These are phyloP conservation scores for Fomitopsis palustris DNA, from an alignment of 1,284 basidiomycete species.

Conservation along the genomic window DNA sequence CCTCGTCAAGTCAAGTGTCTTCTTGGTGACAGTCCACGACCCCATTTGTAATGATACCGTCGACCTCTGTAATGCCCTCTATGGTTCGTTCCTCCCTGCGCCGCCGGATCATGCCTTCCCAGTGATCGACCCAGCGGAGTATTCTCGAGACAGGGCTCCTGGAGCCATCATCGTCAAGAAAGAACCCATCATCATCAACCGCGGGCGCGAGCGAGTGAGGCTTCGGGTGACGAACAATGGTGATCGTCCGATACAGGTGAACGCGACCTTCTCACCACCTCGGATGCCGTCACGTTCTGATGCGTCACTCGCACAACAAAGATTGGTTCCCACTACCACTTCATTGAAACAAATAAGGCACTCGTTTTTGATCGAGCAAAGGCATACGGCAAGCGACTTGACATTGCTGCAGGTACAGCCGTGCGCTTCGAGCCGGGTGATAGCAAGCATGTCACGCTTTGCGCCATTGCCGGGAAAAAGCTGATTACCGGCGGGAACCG, in stretches of 20 bases:
- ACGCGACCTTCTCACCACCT: conserved; percentile 4
- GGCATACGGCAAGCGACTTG: conserved; percentile 84
- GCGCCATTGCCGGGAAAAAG: conserved; percentile 73
- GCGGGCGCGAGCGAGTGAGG: conserved; percentile 63
- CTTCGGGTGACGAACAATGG: conserved; percentile 90
- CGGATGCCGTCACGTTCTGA: background rate
- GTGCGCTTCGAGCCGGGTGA: conserved; percentile 97
- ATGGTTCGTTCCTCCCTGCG: conserved; percentile 89
- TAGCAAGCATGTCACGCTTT: conserved; percentile 79
- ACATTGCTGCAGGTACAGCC: conserved; percentile 93
- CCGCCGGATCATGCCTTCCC: conserved; percentile 71
- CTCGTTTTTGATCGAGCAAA: conserved; percentile 82
- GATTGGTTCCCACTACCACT: conserved; percentile 93
- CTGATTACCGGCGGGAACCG: conserved; percentile 81
- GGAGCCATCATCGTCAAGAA: conserved; percentile 74
- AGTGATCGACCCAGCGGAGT: conserved; percentile 41
- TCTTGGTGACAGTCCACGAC: conserved; percentile 92
- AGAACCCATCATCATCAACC: conserved; percentile 74
- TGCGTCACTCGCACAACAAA: conserved; percentile 21
- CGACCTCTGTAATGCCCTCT: conserved; percentile 79
- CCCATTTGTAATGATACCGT: conserved; percentile 87
- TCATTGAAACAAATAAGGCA: conserved; percentile 85
- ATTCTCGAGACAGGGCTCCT: conserved; percentile 55
- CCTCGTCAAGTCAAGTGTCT: conserved; percentile 48
- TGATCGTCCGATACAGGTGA: conserved; percentile 90